phyloP scores from a whole-genome alignment of 2,329 filamentous ascomycete genomes.

The Microdochium bolleyi region DNA sequence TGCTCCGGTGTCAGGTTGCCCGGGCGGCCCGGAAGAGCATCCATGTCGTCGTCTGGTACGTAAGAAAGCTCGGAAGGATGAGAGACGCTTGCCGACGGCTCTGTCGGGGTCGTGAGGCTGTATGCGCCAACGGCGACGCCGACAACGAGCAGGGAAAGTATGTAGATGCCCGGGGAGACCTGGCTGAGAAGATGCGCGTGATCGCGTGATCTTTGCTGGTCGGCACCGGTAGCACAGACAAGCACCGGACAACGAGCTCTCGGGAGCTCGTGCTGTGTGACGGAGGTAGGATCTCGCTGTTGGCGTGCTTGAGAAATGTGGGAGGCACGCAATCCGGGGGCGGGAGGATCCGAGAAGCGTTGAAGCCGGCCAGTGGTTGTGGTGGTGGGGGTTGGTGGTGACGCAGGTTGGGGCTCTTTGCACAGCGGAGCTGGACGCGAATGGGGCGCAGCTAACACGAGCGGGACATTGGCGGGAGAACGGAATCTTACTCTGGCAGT shows the following conservation, averaged over 20 bases:
- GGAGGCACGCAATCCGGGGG: background rate
- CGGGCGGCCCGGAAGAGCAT: slow-evolving; percentile 58
- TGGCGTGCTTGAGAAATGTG: background rate
- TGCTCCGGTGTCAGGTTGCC: slow-evolving; percentile 86
- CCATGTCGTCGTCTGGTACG: slow-evolving; percentile 13
- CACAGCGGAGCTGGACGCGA: background rate
- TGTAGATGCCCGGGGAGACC: slow-evolving; percentile 1
- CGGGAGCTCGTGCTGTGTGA: background rate
- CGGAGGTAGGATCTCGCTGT: background rate
- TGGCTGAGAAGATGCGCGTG: background rate
- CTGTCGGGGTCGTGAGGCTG: slow-evolving; percentile 3
- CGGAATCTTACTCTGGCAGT: too few species aligned
- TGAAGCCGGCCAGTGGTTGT: background rate
- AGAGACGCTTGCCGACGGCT: background rate
- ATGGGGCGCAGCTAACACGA: background rate
- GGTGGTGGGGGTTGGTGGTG: background rate
- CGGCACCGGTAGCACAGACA: background rate
- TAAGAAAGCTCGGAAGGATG: background rate
- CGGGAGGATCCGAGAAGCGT: background rate
- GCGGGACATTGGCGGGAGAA: background rate
- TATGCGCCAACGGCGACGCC: slow-evolving; percentile 12
- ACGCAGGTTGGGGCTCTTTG: background rate
- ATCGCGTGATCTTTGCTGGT: background rate
- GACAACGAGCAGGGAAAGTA: slow-evolving; percentile 10
- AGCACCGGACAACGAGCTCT: background rate